phyloP scores from a whole-genome alignment of 192 early-diverging fungal genomes.

The Haplosporangium gracile region DNA sequence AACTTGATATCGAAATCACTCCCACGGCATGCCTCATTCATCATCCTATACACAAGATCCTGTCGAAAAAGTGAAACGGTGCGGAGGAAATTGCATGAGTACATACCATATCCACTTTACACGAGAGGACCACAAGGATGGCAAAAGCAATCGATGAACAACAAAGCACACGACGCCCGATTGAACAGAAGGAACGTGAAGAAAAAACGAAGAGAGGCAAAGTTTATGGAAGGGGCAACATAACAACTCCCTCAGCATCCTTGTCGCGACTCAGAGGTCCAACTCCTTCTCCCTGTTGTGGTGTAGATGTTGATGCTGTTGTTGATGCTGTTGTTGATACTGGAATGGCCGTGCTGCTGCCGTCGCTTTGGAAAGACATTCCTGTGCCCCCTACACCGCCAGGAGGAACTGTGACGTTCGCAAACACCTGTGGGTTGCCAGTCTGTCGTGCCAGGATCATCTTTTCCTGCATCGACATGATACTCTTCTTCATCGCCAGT shows the following conservation, averaged over 20 bases:
- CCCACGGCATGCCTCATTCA: neutral
- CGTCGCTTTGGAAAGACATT: conserved; percentile 37
- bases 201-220: neutral
- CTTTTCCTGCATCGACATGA: conserved; percentile 58
- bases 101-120: neutral
- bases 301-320: conserved; percentile 15
- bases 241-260: conserved; percentile 23
- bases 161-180: neutral
- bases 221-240: conserved; percentile 32
- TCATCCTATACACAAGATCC: too few species aligned
- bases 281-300: conserved; percentile 21
- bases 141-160: neutral
- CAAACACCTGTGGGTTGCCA: conserved; percentile 47
- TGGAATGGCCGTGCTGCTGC: conserved; percentile 4
- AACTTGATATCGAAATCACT: neutral
- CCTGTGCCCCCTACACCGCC: conserved; percentile 46
- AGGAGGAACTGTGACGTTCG: conserved; percentile 40
- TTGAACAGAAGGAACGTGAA: neutral
- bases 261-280: conserved; percentile 34
- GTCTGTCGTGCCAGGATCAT: conserved; percentile 45
- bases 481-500: conserved; percentile 68
- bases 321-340: conserved; percentile 6
- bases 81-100: conserved; percentile 6
- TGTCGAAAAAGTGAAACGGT: neutral
- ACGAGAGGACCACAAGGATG: neutral